Base-by-base conservation (phyloP, 148 eudicot species). In the Gaultheria prostrata region DNA sequence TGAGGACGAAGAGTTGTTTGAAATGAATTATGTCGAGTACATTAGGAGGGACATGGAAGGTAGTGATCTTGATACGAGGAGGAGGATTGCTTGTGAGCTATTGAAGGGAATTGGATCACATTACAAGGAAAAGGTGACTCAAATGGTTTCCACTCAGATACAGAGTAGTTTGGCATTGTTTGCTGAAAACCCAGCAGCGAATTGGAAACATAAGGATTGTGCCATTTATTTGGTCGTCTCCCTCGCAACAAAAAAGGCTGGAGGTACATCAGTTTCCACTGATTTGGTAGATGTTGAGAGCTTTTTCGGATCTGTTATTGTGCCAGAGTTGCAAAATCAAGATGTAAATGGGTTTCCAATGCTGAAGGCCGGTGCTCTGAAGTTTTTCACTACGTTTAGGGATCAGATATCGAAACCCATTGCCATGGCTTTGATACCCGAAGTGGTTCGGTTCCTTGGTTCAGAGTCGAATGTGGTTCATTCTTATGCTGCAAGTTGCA, bases 41-140 rank as follows among this genome's bases (percentile, higher is more conserved):
- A 93, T 94, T 51, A 88, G 98, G 79, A 87, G 97, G 81, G 99
- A 97, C 87, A 95, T 97, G 94, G 98, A 97, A 89, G 99, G 98
- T 82, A 97, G 99, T 88, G 99, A 97, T 92, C 89, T 97, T 50
- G 99, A 97, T 85, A 97, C 99, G 6, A 87, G 95, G 89, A 92
- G 99, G 87, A 91, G 99, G 82, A 94, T 94, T 85, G 98, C 98
- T 20, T 97, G 99, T 91, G 99, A 97, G 88, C 98, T 97, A 82
- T 90, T 94, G 30, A 97, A 97, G 88, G 99, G 97, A 45, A 92
- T 92, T 84, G 95, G 94, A 39, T 86, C 85, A 50, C 90, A 94
- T 84, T 92, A 97, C 84, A 90, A 90, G 82, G 94, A 97, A 79
- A 92, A 90, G 89, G 93, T 97, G 51, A 90, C 91, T 76, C 88